Percentiles rank a stretch among this genome's conserved stretches.
Evolutionary conservation across 83 land plant genomes (phyloP).

Genomic region (Diphasiastrum complanatum): DNA sequence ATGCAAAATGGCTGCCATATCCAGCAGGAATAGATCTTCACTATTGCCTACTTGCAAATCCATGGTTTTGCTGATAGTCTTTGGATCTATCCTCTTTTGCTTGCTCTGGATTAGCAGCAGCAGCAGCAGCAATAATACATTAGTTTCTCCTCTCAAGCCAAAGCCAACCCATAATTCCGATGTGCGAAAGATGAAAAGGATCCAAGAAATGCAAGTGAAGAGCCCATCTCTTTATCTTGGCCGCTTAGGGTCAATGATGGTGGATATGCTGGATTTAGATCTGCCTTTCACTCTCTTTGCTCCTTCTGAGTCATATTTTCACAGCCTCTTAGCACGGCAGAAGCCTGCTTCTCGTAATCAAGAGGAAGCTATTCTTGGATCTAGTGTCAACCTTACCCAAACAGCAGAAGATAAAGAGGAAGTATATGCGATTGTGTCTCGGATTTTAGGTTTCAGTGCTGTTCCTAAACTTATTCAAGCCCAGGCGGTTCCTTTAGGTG

Average conservation of each 20-base stretch:
- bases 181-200: too few relatives aligned
- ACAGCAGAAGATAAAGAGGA: not conserved
- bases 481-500: constrained; percentile 18
- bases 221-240: too few relatives aligned
- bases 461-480: constrained; percentile 41
- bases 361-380: not conserved
- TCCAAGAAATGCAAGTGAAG: too few relatives aligned
- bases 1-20: too few relatives aligned
- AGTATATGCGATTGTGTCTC: constrained; percentile 48
- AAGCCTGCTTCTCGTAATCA: not conserved
- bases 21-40: too few relatives aligned
- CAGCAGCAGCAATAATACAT: too few relatives aligned
- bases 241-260: constrained; percentile 48
- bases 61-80: too few relatives aligned
- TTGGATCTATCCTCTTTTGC: too few relatives aligned
- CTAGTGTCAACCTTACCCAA: not conserved
- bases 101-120: too few relatives aligned
- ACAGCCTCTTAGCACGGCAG: constrained; percentile 3
- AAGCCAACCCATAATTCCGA: too few relatives aligned
- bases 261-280: constrained; percentile 55
- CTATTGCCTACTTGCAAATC: too few relatives aligned
- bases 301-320: constrained; percentile 57
- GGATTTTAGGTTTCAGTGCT: constrained; percentile 54
- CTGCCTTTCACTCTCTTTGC: constrained; percentile 75
- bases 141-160: too few relatives aligned